Evolutionary conservation across 2,329 filamentous ascomycete genomes (phyloP).

Genomic region (Ceratocystiopsis brevicomis): DNA sequence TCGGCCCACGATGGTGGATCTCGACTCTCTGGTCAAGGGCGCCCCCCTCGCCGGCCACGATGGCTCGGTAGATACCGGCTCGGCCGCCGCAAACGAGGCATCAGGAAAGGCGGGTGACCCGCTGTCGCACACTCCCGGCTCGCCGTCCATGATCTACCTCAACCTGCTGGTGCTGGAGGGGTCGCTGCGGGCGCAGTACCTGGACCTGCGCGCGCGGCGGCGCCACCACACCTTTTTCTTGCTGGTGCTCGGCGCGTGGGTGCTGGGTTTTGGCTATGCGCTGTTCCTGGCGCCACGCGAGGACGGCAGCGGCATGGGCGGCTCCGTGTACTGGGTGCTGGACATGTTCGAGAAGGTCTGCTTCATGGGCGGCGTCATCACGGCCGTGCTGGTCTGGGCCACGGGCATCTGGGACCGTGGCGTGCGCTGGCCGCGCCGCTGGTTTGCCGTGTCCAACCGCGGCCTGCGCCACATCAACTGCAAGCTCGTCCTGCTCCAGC

Average conservation of each 20-base stretch:
- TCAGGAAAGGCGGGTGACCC: slow-evolving; percentile 37
- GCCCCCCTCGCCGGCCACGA: slow-evolving; percentile 39
- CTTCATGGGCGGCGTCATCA: slow-evolving; percentile 78
- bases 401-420: slow-evolving; percentile 95
- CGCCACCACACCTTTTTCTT: slow-evolving; percentile 90
- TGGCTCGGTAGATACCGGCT: slow-evolving; percentile 14
- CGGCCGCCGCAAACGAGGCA: not conserved
- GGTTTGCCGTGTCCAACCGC: slow-evolving; percentile 76
- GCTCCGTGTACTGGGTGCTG: slow-evolving; percentile 89
- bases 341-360: slow-evolving; percentile 81
- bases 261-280: slow-evolving; percentile 68
- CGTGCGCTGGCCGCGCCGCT: slow-evolving; percentile 80
- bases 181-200: slow-evolving; percentile 79
- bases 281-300: slow-evolving; percentile 92
- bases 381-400: slow-evolving; percentile 71
- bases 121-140: slow-evolving; percentile 65
- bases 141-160: slow-evolving; percentile 89
- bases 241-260: slow-evolving; percentile 61
- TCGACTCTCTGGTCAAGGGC: slow-evolving; percentile 88
- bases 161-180: slow-evolving; percentile 95
- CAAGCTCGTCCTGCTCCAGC: slow-evolving; percentile 78
- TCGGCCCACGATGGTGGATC: slow-evolving; percentile 33
- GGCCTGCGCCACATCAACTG: slow-evolving; percentile 86
- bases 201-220: slow-evolving; percentile 70
- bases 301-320: slow-evolving; percentile 77